Percentiles rank a stretch among this genome's conserved stretches.
Conservation (phyloP, 1,284 basidiomycete genomes). For the Phellinidium pouzarii region DNA sequence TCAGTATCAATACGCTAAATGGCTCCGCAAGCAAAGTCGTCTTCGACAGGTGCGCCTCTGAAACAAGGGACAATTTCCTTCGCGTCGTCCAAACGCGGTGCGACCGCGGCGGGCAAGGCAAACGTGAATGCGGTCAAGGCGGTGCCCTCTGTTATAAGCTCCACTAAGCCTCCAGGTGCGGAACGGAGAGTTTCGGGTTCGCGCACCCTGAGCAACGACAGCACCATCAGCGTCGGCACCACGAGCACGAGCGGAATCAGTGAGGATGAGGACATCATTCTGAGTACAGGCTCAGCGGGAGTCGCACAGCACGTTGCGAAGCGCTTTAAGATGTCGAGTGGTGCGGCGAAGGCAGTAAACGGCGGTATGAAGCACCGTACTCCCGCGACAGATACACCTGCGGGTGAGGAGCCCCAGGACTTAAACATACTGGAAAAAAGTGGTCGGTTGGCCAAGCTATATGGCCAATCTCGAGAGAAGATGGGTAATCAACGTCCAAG, state of each 20-base stretch:
- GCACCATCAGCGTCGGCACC: conserved; percentile 12
- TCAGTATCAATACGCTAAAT: too few relatives aligned
- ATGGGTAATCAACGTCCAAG: conserved; percentile 54
- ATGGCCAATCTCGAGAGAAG: conserved; percentile 40
- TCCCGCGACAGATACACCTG: conserved; percentile 1
- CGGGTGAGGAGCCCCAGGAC: conserved; percentile 22
- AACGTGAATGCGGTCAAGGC: conserved; percentile 29
- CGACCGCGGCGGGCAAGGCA: conserved; percentile 25
- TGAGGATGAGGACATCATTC: conserved; percentile 10
- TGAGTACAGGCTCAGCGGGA: not conserved
- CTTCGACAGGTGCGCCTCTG: conserved; percentile 20
- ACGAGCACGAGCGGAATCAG: conserved; percentile 4
- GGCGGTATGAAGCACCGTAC: not conserved
- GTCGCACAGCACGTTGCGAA: conserved; percentile 4
- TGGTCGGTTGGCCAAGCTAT: conserved; percentile 43
- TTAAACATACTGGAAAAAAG: conserved; percentile 40
- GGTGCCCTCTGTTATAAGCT: conserved; percentile 10
- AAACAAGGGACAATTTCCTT: conserved; percentile 48
- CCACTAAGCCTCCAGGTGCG: conserved; percentile 19
- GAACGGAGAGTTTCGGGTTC: conserved; percentile 18
- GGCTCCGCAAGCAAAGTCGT: conserved; percentile 8
- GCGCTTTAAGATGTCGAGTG: conserved; percentile 10
- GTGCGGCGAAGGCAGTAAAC: not conserved
- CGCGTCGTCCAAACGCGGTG: conserved; percentile 42
- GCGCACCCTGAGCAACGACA: conserved; percentile 12